Evolutionary conservation across 2,329 filamentous ascomycete species (phyloP).

Genomic region (Pleoardoris graminearum): DNA sequence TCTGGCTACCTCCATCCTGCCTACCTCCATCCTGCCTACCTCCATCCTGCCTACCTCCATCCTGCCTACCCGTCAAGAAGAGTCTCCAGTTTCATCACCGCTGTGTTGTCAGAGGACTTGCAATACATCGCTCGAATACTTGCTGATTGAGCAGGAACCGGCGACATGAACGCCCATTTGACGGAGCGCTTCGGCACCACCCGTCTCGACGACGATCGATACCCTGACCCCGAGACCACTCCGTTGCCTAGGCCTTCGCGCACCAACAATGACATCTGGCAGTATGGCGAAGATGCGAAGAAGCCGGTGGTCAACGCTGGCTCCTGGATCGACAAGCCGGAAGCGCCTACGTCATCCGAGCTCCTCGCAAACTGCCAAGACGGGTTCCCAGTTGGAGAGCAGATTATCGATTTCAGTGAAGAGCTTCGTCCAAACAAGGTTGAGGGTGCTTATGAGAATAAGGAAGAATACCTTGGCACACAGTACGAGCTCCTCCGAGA

Average conservation of each 20-base stretch:
- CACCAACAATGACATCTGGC: conserved; percentile 30
- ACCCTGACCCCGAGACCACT: conserved; percentile 17
- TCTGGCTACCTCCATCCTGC: background rate
- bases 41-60: background rate
- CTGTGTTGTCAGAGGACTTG: background rate
- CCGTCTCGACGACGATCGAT: background rate
- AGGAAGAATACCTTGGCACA: conserved; percentile 67
- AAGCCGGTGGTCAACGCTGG: conserved; percentile 21
- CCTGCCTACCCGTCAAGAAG: too few species aligned
- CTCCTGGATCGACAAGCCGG: conserved; percentile 48
- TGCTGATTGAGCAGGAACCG: conserved; percentile 1
- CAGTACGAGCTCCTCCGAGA: conserved; percentile 78
- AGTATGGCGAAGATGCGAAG: conserved; percentile 28
- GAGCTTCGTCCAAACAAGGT: conserved; percentile 34
- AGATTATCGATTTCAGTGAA: conserved; percentile 27
- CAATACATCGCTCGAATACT: background rate
- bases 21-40: background rate
- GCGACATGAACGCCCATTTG: conserved; percentile 21
- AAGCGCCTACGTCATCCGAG: conserved; percentile 60
- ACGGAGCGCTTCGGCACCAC: conserved; percentile 16
- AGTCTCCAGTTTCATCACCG: background rate
- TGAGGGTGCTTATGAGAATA: conserved; percentile 61
- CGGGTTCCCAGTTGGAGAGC: background rate
- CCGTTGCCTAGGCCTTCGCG: conserved; percentile 15
- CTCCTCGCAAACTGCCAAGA: conserved; percentile 42